Conservation (phyloP, 441 rosid genomes). For the Lepidium campestre region DNA sequence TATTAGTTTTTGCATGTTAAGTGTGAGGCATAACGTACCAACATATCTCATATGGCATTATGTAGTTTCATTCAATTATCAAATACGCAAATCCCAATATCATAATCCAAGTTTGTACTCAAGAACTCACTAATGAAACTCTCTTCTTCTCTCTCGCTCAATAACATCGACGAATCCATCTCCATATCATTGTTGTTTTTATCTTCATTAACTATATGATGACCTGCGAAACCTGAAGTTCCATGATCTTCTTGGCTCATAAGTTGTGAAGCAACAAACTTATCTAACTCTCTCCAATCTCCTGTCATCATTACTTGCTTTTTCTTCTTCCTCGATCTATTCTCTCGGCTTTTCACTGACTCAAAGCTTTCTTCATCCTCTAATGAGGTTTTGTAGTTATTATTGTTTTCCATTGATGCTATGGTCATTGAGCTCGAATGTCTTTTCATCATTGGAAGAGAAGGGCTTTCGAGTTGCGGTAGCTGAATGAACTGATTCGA, state of each 20-base stretch:
- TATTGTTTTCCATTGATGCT: conserved; percentile 19
- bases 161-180: conserved; percentile 1
- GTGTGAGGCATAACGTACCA: background rate
- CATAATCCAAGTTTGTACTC: conserved; percentile 19
- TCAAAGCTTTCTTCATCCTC: conserved; percentile 31
- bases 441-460: conserved; percentile 14
- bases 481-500: conserved; percentile 48
- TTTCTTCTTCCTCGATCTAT: conserved; percentile 25
- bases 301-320: conserved; percentile 39
- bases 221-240: background rate
- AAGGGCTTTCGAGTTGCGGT: conserved; percentile 70
- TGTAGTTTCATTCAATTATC: conserved; percentile 9
- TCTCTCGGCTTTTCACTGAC: conserved; percentile 1
- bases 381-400: conserved; percentile 12
- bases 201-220: conserved; percentile 1
- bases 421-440: conserved; percentile 22
- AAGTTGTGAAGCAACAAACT: conserved; percentile 85
- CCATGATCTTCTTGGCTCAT: conserved; percentile 50
- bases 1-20: background rate
- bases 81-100: conserved; percentile 15
- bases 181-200: background rate
- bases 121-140: conserved; percentile 18
- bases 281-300: conserved; percentile 86
- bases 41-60: background rate
- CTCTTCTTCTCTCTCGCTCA: conserved; percentile 24